phyloP scores from a whole-genome alignment of 2,329 filamentous ascomycete species.

The Cladosporium sp. region DNA sequence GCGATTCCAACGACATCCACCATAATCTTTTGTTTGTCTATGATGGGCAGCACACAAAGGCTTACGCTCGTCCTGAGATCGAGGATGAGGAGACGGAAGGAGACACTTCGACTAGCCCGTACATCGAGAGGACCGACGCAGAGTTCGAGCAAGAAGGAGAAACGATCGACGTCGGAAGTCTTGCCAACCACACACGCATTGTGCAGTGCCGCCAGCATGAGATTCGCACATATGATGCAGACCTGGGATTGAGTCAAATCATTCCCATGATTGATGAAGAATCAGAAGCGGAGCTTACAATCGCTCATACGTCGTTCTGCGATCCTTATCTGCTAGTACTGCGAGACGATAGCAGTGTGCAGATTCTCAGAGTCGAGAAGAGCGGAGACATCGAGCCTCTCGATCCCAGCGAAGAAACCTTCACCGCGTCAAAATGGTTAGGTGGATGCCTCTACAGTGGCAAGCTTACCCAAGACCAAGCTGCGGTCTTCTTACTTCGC shows the following conservation, averaged over 20 bases:
- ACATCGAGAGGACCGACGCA: conserved; percentile 61
- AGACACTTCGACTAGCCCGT: conserved; percentile 12
- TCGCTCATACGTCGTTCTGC: conserved; percentile 74
- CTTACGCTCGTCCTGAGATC: conserved; percentile 18
- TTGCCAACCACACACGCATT: conserved; percentile 75
- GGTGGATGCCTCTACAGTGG: conserved; percentile 76
- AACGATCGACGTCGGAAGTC: conserved; percentile 77
- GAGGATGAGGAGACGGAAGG: conserved; percentile 14
- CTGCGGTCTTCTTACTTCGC: conserved; percentile 73
- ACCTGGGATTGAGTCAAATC: conserved; percentile 84
- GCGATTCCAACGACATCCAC: conserved; percentile 11
- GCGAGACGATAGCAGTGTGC: conserved; percentile 75
- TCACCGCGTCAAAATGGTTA: conserved; percentile 71
- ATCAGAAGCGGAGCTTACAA: conserved; percentile 71
- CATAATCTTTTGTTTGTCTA: conserved; percentile 29
- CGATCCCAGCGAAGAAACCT: conserved; percentile 48
- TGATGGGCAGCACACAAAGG: conserved; percentile 24
- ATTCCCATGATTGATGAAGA: conserved; percentile 90
- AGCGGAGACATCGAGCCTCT: conserved; percentile 63
- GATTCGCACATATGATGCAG: conserved; percentile 87
- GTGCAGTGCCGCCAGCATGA: conserved; percentile 85
- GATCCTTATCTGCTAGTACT: conserved; percentile 83
- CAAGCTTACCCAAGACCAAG: conserved; percentile 51
- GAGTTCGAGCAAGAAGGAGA: conserved; percentile 90
- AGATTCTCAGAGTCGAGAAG: conserved; percentile 72